Conservation (phyloP, 179 eudicot species). For the Amaranthus tricolor region DNA sequence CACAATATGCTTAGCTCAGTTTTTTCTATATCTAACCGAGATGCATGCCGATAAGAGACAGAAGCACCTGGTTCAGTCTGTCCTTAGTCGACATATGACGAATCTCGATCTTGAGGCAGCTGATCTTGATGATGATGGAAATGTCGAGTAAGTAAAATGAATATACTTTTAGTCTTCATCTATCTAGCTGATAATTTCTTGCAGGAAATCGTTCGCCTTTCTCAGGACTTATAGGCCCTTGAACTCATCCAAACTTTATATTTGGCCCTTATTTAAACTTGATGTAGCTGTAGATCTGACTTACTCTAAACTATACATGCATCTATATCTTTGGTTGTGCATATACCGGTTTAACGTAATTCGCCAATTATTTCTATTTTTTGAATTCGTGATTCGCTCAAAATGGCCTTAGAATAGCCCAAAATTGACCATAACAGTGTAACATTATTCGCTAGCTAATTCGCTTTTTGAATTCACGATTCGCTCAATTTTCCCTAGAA, state of each 20-base stretch:
- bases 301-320: no score
- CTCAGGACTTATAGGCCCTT: background rate
- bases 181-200: background rate
- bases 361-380: no score
- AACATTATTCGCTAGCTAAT: no score
- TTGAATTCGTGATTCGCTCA: no score
- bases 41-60: slow-evolving; percentile 57
- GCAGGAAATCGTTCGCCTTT: background rate
- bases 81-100: slow-evolving; percentile 53
- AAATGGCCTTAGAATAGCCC: no score
- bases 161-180: background rate
- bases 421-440: no score
- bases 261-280: background rate
- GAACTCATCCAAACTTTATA: background rate
- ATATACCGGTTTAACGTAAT: no score
- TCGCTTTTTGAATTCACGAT: no score
- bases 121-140: slow-evolving; percentile 69
- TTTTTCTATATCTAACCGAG: slow-evolving; percentile 66
- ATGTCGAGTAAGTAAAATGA: slow-evolving; percentile 45
- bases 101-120: slow-evolving; percentile 67
- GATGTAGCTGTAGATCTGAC: background rate
- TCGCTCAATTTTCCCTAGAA: no score
- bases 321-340: no score
- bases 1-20: slow-evolving; percentile 66
- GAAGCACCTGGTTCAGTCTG: slow-evolving; percentile 39